Conservation (phyloP, 768 basidiomycete species). For the Amanita inopinata region DNA sequence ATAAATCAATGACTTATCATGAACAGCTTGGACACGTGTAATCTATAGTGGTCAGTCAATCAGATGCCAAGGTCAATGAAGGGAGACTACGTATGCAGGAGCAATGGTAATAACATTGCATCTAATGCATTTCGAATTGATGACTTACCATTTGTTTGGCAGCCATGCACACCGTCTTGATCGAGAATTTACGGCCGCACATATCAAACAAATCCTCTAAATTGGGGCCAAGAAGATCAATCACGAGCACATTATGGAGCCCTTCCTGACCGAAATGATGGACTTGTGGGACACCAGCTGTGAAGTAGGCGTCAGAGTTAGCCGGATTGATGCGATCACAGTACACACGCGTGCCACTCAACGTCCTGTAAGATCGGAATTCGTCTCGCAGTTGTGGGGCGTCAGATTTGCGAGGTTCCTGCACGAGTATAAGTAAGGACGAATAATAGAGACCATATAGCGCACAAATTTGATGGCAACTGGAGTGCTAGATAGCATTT, state of each 20-base stretch:
- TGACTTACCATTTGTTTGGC: constrained; percentile 93
- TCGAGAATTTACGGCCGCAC: constrained; percentile 95
- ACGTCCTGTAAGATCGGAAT: constrained; percentile 92
- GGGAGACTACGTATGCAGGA: too few species aligned
- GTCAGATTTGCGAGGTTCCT: constrained; percentile 96
- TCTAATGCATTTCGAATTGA: too few species aligned
- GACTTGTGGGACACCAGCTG: constrained; percentile 95
- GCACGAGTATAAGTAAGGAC: constrained; percentile 11
- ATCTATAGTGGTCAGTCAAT: constrained; percentile 41
- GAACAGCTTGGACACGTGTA: constrained; percentile 92
- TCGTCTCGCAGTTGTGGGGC: constrained; percentile 97
- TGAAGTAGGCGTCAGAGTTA: constrained; percentile 11
- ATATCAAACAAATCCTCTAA: constrained; percentile 98
- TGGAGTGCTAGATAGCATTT: constrained; percentile 74
- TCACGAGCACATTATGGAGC: constrained; percentile 90
- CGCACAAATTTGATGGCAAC: constrained; percentile 97
- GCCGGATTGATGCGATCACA: not conserved
- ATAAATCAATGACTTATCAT: constrained; percentile 97
- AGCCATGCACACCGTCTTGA: constrained; percentile 98
- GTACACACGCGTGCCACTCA: constrained; percentile 77
- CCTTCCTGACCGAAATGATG: constrained; percentile 99
- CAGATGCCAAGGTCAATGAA: not conserved
- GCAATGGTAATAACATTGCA: too few species aligned
- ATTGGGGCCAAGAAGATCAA: constrained; percentile 95
- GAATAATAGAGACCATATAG: constrained; percentile 13